Evolutionary conservation across 495 filamentous ascomycete genomes (phyloP).

Genomic region (Neurospora sublineolata): DNA sequence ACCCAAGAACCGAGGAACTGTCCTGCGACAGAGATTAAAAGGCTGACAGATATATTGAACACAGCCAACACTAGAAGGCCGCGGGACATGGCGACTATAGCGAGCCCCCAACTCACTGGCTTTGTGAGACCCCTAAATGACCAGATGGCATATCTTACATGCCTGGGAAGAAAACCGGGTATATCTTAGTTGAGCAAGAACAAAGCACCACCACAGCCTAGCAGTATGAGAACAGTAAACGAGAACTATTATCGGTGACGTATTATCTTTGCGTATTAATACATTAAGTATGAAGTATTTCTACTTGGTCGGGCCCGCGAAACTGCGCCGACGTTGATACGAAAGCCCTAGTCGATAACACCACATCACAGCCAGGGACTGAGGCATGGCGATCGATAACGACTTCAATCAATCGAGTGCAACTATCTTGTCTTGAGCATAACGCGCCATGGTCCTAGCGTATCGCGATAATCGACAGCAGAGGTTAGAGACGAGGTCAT

Average conservation of each 20-base stretch:
- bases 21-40: not conserved
- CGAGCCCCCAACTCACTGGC: not conserved
- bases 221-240: not conserved
- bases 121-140: not conserved
- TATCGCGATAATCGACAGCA: not conserved
- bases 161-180: not conserved
- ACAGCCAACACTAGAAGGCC: not conserved
- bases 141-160: not conserved
- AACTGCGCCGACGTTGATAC: not conserved
- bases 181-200: not conserved
- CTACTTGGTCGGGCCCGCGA: not conserved
- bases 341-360: not conserved
- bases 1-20: not conserved
- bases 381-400: not conserved
- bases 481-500: not conserved
- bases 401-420: not conserved
- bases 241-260: not conserved
- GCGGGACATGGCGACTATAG: not conserved
- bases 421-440: not conserved
- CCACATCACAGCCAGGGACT: not conserved
- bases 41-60: not conserved
- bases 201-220: not conserved
- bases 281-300: not conserved
- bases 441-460: not conserved
- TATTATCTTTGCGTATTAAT: not conserved